Evolutionary conservation across 2,329 filamentous ascomycete species (phyloP), one percentile per base, ranked within the genome.

Genomic region (Sphaerulina musiva): DNA sequence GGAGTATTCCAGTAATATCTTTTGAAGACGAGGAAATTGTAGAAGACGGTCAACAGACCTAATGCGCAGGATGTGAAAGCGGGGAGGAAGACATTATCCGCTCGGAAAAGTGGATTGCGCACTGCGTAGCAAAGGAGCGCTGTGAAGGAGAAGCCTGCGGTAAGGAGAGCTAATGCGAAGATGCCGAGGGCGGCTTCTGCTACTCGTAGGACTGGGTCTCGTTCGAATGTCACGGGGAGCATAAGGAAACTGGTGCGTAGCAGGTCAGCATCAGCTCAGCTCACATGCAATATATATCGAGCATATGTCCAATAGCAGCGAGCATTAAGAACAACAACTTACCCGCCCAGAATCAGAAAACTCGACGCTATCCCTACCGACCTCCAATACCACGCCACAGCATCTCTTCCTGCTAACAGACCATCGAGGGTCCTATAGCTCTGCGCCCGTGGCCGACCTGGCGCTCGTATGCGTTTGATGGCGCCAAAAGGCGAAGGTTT

Each of bases 331-430:
- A 26, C 26, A 26, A 6, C 26, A 26, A 45, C 72, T 53, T 65
- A 76, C 72, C 75, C 76, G 66, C 73, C 75, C 31, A 78, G 59
- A 45, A 78, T 73, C 72, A 77, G 73, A 67, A 75, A 73, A 32
- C 72, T 72, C 20, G 74, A 71, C 2, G 67, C 65, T 6, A 74
- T 64, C 7, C 74, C 74, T 36, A 74, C 68, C 23, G 73, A 60
- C 54, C 72, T 70, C 76, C 76, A 78, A 60, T 78, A 77, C 75
- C 74, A 77, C 41, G 74, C 65, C 38, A 61, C 60, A 34, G 48
- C 55, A 55, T 66, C 60, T 29, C 58, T 57, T 17, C 61, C 58
- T 11, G 59, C 50, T 7, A 45, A 50, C 8, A 63, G 44, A 40
- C 60, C 64, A 53, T 68, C 62, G 32, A 69, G 23, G 23, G 53